phyloP scores from a whole-genome alignment of 768 basidiomycete species.

The Phlebiopsis flavidoalba region DNA sequence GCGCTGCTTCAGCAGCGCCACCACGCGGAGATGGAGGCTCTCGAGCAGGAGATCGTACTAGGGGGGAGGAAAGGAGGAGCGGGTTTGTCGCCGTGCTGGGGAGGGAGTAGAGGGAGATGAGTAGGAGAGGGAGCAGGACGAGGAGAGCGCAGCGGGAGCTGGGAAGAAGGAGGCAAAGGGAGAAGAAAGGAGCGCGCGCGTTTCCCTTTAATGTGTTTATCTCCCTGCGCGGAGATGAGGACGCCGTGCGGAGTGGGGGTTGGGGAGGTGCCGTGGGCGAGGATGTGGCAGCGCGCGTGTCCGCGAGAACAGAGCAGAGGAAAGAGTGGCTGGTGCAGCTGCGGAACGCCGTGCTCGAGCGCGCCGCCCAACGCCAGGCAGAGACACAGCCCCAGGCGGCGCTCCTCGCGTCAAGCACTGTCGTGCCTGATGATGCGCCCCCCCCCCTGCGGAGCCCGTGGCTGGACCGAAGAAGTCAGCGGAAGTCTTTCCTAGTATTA shows the following conservation, averaged over 20 bases:
- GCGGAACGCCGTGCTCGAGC: not conserved
- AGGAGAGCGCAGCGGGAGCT: constrained; percentile 10
- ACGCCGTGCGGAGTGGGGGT: constrained; percentile 38
- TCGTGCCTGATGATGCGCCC: not conserved
- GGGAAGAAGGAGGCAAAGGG: too few relatives aligned
- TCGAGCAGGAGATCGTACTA: constrained; percentile 16
- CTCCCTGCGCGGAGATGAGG: constrained; percentile 22
- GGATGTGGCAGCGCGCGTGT: constrained; percentile 5
- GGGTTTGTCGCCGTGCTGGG: constrained; percentile 44
- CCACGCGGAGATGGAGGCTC: constrained; percentile 12
- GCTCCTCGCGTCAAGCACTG: not conserved
- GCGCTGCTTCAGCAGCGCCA: constrained; percentile 11
- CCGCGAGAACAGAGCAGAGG: constrained; percentile 1
- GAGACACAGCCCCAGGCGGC: not conserved
- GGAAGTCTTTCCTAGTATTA: not conserved
- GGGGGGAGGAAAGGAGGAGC: constrained; percentile 35
- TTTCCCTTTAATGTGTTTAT: not conserved
- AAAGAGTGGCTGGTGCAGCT: constrained; percentile 9
- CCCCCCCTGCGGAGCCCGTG: not conserved
- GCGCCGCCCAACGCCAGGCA: not conserved
- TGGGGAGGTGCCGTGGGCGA: too few relatives aligned
- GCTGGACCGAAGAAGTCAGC: not conserved
- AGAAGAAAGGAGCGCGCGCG: not conserved
- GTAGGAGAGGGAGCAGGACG: constrained; percentile 23
- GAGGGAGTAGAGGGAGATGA: constrained; percentile 40